These are phyloP conservation scores for Starmerella kuoi DNA, from an alignment of 805 yeast species.

Conservation along the genomic window DNA sequence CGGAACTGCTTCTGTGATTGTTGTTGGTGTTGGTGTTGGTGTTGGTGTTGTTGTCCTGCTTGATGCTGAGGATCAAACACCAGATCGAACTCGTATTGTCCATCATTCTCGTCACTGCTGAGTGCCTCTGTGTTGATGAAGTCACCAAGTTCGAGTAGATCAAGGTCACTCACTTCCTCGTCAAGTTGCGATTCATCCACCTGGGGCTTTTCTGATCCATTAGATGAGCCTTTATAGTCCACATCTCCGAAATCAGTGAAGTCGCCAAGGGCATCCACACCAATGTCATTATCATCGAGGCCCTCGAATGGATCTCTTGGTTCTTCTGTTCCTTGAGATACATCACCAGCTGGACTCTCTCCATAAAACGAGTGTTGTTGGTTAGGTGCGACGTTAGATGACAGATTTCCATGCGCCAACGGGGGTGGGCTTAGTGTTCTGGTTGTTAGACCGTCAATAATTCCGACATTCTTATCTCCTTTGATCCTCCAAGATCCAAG, in stretches of 20 bases:
- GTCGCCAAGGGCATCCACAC: conserved; percentile 3
- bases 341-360: neutral
- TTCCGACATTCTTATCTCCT: conserved; percentile 62
- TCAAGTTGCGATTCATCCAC: conserved; percentile 24
- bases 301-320: conserved; percentile 26
- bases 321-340: conserved; percentile 13
- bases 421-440: conserved; percentile 54
- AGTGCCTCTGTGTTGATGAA: conserved; percentile 77
- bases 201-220: neutral
- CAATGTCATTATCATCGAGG: conserved; percentile 10
- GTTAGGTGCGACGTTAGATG: neutral
- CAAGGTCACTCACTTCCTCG: conserved; percentile 36
- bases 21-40: neutral
- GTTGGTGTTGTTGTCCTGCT: neutral
- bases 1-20: conserved; percentile 6
- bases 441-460: conserved; percentile 88
- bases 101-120: conserved; percentile 47
- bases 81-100: conserved; percentile 24
- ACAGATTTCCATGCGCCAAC: neutral
- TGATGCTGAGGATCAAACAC: conserved; percentile 20
- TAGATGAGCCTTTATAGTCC: neutral
- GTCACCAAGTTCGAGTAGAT: conserved; percentile 48
- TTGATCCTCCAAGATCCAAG: conserved; percentile 80
- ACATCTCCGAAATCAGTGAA: conserved; percentile 12
- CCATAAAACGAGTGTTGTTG: neutral